Base-by-base conservation (phyloP, 2,329 filamentous ascomycete genomes). In the Didymella arachidicola region DNA sequence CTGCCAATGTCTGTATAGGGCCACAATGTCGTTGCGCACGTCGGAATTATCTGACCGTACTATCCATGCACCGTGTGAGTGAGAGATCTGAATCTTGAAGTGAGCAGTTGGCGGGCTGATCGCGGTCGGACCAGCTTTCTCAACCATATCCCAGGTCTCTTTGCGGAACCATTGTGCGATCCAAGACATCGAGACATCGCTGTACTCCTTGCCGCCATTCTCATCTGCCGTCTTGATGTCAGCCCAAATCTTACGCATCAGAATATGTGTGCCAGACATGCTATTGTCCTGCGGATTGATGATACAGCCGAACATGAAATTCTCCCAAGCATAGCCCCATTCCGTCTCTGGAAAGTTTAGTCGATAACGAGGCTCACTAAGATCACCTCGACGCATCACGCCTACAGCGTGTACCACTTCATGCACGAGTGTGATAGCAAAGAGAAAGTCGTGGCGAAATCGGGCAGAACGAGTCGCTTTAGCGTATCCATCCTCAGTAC, bases 291-390 rank as follows among this genome's bases (percentile, higher is more conserved):
- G 69, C 1, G 74, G 72, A 27, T 76, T 73, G 27, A 76, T 68
- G 4, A 74, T 61, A 26, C 62, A 62, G 14, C 74, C 73, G 38
- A 77, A 76, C 63, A 74, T 70, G 60, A 72, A 74, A 44, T 73
- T 67, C 53, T 78, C 75, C 73, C 74, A 78, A n/a, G 72, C 69
- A 45, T 61, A 71, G 14, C 75, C 75, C 63, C 68, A 71, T 46
- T 78, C 75, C 2, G 63, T 60, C 6, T 64, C 64, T 3, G 71
- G 72, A 55, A 69, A 67, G 18, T 72, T 61, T 12, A 57, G 51
- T 11, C 59, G 53, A 25, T 74, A 66, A 39, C 57, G 63, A 27
- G 72, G 70, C 60, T 78, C 75, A 4, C 39, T 32, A 1, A 71
- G 32, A 25, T 69, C 49, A 27, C 72, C 73, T 32, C 72, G 66